phyloP scores from a whole-genome alignment of 495 filamentous ascomycete genomes.

The Peziza echinospora region DNA sequence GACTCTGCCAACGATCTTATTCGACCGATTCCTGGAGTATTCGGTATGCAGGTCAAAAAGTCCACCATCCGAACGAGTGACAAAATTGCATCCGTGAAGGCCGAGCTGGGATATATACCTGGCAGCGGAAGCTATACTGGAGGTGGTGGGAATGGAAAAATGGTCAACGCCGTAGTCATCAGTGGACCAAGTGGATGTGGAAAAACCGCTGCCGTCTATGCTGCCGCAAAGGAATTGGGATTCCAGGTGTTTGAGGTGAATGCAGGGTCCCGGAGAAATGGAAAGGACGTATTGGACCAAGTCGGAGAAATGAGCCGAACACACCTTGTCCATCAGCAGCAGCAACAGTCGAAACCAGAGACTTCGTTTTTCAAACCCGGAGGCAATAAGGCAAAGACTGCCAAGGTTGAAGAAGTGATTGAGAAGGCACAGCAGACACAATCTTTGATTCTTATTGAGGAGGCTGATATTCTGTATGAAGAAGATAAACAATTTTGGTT shows the following conservation, averaged over 20 bases:
- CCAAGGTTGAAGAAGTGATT: slow-evolving; percentile 8
- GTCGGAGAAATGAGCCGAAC: slow-evolving; percentile 95
- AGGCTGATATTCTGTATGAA: slow-evolving; percentile 81
- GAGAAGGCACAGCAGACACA: slow-evolving; percentile 51
- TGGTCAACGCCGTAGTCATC: slow-evolving; percentile 47
- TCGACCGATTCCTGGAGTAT: not conserved
- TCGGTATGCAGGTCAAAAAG: slow-evolving; percentile 24
- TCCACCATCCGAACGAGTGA: slow-evolving; percentile 44
- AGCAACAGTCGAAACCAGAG: slow-evolving; percentile 2
- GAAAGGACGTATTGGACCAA: slow-evolving; percentile 72
- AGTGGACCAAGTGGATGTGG: slow-evolving; percentile 83
- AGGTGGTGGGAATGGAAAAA: slow-evolving; percentile 21
- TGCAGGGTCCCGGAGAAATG: slow-evolving; percentile 55
- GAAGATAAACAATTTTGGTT: slow-evolving; percentile 91
- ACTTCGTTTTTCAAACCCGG: slow-evolving; percentile 49
- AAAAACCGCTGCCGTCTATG: slow-evolving; percentile 82
- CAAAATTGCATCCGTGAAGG: slow-evolving; percentile 4
- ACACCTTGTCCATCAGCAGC: slow-evolving; percentile 51
- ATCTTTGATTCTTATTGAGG: slow-evolving; percentile 83
- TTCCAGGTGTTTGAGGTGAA: slow-evolving; percentile 96
- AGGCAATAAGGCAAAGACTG: slow-evolving; percentile 6
- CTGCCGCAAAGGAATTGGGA: slow-evolving; percentile 82
- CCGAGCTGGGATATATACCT: not conserved
- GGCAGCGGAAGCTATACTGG: not conserved
- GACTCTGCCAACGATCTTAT: slow-evolving; percentile 27